Base-by-base conservation (phyloP, 805 yeast genomes). In the Kodamaea lidongshanica region DNA sequence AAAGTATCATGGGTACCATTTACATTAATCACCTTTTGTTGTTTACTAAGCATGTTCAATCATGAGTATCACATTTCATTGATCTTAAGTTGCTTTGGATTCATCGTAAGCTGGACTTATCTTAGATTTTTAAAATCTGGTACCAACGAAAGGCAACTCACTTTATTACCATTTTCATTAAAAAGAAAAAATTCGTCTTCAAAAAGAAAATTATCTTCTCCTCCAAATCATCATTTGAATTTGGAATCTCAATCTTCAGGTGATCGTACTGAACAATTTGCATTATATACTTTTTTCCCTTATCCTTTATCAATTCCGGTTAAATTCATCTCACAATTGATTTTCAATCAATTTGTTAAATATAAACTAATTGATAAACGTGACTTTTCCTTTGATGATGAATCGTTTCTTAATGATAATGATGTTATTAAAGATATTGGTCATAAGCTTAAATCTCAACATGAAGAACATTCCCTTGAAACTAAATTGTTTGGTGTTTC, bases 221-320 rank as follows among this genome's bases (percentile, higher is more conserved):
- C 19, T 14, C 19, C 26, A 4, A n/a, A n/a, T n/a, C n/a, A n/a
- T n/a, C n/a, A n/a, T n/a, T n/a, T n/a, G n/a, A n/a, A n/a, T n/a
- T n/a, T n/a, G n/a, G n/a, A n/a, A n/a, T 7, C 29, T 10, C 17
- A 19, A 10, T 12, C 27, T 4, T 12, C 32, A 3, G 66, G 54
- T 22, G 65, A 48, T 28, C 42, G 56, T 25, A 47, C 52, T 1
- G 55, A 46, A 10, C 54, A 43, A 42, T 58, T 59, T 37, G 37
- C 70, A 8, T 39, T 65, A 9, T 39, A 49, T 32, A 59, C 70
- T 1, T 64, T 65, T 43, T 63, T 65, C 47, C 72, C 70, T 1
- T 42, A 42, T 12, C 70, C 70, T 1, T 16, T 65, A 7, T 55
- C 66, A 10, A 19, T 42, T 3, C 1, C 55, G 0, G 52, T 61